phyloP scores from a whole-genome alignment of 208 protist species.

The Leishmania amazonensis region DNA sequence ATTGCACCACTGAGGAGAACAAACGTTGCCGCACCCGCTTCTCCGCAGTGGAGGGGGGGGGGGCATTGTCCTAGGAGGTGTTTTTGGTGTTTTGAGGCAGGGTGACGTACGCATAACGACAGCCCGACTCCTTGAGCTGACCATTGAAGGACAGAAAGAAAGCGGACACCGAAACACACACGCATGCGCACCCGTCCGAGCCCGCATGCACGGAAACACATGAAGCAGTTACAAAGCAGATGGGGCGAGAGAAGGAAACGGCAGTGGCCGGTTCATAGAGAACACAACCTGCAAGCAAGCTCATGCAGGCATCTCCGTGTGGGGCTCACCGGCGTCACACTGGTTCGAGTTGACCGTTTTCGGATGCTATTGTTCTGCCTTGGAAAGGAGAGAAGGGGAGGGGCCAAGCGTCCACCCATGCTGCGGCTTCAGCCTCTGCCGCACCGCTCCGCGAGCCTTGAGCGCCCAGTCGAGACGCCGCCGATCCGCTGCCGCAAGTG shows the following conservation, averaged over 20 bases:
- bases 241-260: too few species aligned
- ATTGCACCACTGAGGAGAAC: not conserved
- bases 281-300: not conserved
- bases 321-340: not conserved
- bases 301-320: not conserved
- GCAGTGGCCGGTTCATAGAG: too few species aligned
- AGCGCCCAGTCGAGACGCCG: conserved; percentile 29
- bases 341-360: not conserved
- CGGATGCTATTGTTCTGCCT: not conserved
- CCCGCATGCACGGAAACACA: not conserved
- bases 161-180: not conserved
- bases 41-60: not conserved
- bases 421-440: not conserved
- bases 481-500: conserved; percentile 12
- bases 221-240: not conserved
- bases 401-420: conserved; percentile 19
- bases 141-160: not conserved
- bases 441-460: conserved; percentile 14
- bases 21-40: not conserved
- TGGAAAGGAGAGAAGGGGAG: not conserved
- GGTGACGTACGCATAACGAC: not conserved
- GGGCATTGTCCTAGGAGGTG: not conserved
- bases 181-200: not conserved
- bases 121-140: not conserved
- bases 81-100: not conserved